Conservation (phyloP, 2,329 filamentous ascomycete genomes). For the Furcasterigmium sp. region DNA sequence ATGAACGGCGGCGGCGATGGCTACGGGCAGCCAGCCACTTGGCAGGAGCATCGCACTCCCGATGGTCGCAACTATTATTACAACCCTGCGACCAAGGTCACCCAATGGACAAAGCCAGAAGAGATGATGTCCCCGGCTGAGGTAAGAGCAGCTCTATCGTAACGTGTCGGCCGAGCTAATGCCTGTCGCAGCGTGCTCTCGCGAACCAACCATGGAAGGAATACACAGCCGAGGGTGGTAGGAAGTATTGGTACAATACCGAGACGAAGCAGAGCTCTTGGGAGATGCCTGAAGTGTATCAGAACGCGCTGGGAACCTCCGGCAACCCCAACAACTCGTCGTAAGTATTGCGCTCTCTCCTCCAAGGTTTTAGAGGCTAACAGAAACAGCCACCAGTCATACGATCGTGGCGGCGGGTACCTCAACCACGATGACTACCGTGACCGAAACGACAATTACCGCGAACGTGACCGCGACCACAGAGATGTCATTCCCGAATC, state of each 20-base stretch:
- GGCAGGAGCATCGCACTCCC: conserved; percentile 76
- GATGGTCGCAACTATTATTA: conserved; percentile 91
- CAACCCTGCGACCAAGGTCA: conserved; percentile 78
- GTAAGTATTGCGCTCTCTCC: conserved; percentile 27
- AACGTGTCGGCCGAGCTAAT: conserved; percentile 13
- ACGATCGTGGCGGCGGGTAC: conserved; percentile 35
- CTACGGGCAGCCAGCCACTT: conserved; percentile 50
- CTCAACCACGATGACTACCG: conserved; percentile 15
- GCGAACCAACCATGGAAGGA: conserved; percentile 88
- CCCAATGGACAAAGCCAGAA: conserved; percentile 90
- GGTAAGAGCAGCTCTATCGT: conserved; percentile 41
- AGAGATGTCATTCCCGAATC: conserved; percentile 43
- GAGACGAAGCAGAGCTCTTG: conserved; percentile 90
- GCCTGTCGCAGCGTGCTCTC: conserved; percentile 60
- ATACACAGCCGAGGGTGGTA: conserved; percentile 79
- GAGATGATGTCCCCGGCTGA: conserved; percentile 82
- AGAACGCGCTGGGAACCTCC: conserved; percentile 63
- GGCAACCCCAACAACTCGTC: conserved; percentile 36
- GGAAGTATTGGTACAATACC: conserved; percentile 93
- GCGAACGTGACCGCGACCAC: conserved; percentile 24
- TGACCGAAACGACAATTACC: conserved; percentile 28
- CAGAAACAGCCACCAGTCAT: conserved; percentile 23
- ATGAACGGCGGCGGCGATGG: conserved; percentile 56
- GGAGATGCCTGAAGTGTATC: conserved; percentile 86
- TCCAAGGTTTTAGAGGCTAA: conserved; percentile 6